These are phyloP conservation scores for Protea cynaroides DNA, from an alignment of 164 flowering plant species.

Conservation along the genomic window DNA sequence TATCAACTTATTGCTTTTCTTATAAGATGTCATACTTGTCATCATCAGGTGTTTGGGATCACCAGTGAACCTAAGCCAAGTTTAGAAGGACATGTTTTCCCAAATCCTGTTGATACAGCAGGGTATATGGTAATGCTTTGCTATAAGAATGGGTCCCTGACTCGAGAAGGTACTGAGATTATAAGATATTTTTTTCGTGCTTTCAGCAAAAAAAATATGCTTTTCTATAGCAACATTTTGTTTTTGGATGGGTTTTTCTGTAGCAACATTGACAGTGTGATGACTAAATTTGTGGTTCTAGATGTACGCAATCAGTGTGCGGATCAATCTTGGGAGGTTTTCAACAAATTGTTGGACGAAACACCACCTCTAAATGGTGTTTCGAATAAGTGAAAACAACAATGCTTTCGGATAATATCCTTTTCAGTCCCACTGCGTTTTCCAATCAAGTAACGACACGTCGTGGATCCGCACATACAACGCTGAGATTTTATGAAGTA, in stretches of 20 bases:
- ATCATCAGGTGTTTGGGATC: slow-evolving; percentile 87
- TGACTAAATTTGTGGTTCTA: slow-evolving; percentile 16
- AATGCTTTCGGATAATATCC: no score
- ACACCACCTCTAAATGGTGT: slow-evolving; percentile 90
- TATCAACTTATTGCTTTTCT: not conserved
- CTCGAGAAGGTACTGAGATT: slow-evolving; percentile 73
- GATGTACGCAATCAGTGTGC: slow-evolving; percentile 76
- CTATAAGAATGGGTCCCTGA: slow-evolving; percentile 90
- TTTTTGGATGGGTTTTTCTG: no score
- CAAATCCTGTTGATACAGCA: slow-evolving; percentile 81
- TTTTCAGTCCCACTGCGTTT: no score
- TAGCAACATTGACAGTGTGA: not conserved
- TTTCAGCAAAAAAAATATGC: slow-evolving; percentile 1
- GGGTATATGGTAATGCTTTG: slow-evolving; percentile 88
- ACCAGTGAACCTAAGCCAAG: slow-evolving; percentile 67
- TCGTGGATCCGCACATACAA: no score
- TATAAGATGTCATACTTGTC: not conserved
- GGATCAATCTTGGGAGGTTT: slow-evolving; percentile 79
- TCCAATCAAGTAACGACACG: no score
- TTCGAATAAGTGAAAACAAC: no score
- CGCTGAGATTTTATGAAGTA: no score
- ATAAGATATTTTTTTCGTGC: not conserved
- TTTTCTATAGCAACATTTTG: no score
- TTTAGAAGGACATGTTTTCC: slow-evolving; percentile 87
- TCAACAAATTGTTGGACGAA: slow-evolving; percentile 55